These are phyloP conservation scores for Letharia lupina DNA, from an alignment of 495 filamentous ascomycete genomes.

Conservation along the genomic window DNA sequence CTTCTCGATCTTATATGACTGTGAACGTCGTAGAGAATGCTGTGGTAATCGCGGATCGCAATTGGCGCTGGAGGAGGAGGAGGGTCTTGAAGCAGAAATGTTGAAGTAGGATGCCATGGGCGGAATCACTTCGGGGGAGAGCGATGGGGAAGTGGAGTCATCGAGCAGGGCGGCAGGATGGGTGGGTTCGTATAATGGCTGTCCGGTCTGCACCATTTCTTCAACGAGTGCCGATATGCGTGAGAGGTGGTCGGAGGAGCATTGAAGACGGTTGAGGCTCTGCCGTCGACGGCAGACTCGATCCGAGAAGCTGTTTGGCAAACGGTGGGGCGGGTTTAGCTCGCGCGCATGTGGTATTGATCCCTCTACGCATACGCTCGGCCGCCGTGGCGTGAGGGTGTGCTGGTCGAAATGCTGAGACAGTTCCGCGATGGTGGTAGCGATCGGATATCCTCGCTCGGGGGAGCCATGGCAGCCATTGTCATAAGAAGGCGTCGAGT, in stretches of 20 bases:
- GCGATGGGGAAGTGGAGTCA: slow-evolving; percentile 11
- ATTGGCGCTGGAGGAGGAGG: background rate
- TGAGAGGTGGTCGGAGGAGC: slow-evolving; percentile 18
- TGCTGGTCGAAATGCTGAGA: slow-evolving; percentile 21
- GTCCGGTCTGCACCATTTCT: slow-evolving; percentile 16
- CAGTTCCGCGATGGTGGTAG: slow-evolving; percentile 18
- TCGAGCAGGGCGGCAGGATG: slow-evolving; percentile 6
- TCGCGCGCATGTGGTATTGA: slow-evolving; percentile 7
- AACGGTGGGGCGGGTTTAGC: slow-evolving; percentile 6
- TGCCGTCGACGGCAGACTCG: slow-evolving; percentile 18
- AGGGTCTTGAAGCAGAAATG: slow-evolving; percentile 7
- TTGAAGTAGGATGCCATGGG: slow-evolving; percentile 12
- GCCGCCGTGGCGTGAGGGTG: slow-evolving; percentile 7
- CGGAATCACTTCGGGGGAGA: slow-evolving; percentile 3
- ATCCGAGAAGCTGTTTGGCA: slow-evolving; percentile 16
- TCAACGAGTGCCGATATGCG: slow-evolving; percentile 18
- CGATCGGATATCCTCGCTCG: background rate
- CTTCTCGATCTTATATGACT: slow-evolving; percentile 16
- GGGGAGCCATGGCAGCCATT: slow-evolving; percentile 6
- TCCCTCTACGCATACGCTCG: slow-evolving; percentile 3
- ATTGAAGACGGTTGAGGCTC: slow-evolving; percentile 16
- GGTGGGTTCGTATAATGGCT: background rate
- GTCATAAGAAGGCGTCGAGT: slow-evolving; percentile 13
- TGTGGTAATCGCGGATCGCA: background rate
- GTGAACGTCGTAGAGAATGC: slow-evolving; percentile 13